A percentile compares a stretch with the other conserved stretches of the same genome.
Conservation (phyloP, 768 basidiomycete species). For the Lentinula sp. region DNA sequence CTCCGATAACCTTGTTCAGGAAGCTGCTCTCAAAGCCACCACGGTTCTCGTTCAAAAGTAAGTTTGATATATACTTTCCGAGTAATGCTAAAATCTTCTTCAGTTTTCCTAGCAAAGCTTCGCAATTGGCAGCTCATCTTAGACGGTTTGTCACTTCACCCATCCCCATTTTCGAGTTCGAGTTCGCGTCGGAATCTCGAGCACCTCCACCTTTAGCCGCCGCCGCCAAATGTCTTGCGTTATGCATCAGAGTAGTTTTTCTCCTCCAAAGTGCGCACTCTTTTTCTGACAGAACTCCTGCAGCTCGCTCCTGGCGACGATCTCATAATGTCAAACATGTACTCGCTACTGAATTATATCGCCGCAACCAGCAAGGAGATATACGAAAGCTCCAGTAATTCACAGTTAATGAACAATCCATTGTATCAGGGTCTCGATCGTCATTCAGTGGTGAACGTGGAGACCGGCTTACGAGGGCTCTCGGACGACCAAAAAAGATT, state of each 20-base stretch:
- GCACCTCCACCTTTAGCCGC: constrained; percentile 76
- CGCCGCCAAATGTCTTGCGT: constrained; percentile 84
- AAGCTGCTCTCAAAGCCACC: constrained; percentile 83
- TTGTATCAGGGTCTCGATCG: constrained; percentile 40
- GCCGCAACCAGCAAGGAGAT: constrained; percentile 78
- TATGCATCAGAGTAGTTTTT: constrained; percentile 72
- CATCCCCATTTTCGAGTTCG: constrained; percentile 81
- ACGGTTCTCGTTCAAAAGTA: constrained; percentile 83
- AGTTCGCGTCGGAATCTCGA: constrained; percentile 67
- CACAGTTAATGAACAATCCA: constrained; percentile 35
- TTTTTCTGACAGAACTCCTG: not conserved
- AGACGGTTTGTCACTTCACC: constrained; percentile 87
- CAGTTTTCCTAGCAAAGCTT: constrained; percentile 80
- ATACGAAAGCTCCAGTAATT: constrained; percentile 41
- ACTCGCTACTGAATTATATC: constrained; percentile 91
- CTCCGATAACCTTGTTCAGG: constrained; percentile 79
- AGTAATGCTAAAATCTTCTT: not conserved
- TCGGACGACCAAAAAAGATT: constrained; percentile 82
- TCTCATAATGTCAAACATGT: constrained; percentile 91
- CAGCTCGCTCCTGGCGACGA: constrained; percentile 85
- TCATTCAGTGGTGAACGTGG: constrained; percentile 49
- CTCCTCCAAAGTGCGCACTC: not conserved
- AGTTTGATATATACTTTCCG: constrained; percentile 7
- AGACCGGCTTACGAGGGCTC: constrained; percentile 57
- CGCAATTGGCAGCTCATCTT: constrained; percentile 69